Conservation (phyloP, 2,329 filamentous ascomycete species). For the Neophaeococcomyces mojaviensis region DNA sequence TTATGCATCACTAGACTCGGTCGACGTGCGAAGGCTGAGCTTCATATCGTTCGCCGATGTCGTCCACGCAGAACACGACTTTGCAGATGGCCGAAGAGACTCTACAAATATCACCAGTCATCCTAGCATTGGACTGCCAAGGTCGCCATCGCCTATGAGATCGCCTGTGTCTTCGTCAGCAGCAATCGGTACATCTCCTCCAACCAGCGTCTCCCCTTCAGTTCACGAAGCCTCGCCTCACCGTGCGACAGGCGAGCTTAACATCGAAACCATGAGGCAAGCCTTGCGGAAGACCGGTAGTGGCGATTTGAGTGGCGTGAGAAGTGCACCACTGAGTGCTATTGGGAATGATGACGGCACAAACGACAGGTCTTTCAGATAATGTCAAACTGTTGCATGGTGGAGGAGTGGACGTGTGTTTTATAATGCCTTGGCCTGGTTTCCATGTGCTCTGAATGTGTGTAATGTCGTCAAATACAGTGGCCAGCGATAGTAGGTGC, state of each 20-base stretch:
- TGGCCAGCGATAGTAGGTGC: too few relatives aligned
- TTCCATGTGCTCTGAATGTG: too few relatives aligned
- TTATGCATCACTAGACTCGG: slow-evolving; percentile 68
- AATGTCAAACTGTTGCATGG: background rate
- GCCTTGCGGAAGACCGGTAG: slow-evolving; percentile 78
- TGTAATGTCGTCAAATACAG: too few relatives aligned
- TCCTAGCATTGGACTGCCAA: slow-evolving; percentile 26
- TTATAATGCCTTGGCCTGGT: too few relatives aligned
- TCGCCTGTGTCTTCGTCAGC: slow-evolving; percentile 72
- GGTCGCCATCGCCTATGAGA: slow-evolving; percentile 72
- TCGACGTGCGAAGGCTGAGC: slow-evolving; percentile 74
- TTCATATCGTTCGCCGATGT: slow-evolving; percentile 98
- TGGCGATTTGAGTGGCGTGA: slow-evolving; percentile 57
- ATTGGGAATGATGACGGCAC: slow-evolving; percentile 3
- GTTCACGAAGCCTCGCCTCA: slow-evolving; percentile 63
- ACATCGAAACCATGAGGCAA: slow-evolving; percentile 90
- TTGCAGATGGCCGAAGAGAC: slow-evolving; percentile 47
- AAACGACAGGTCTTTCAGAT: slow-evolving; percentile 1
- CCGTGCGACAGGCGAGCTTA: slow-evolving; percentile 59
- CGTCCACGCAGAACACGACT: slow-evolving; percentile 61
- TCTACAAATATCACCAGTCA: slow-evolving; percentile 41
- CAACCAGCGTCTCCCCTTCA: slow-evolving; percentile 67
- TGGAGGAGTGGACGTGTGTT: too few relatives aligned
- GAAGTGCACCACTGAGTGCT: slow-evolving; percentile 18
- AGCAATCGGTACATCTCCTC: slow-evolving; percentile 61